Base-by-base conservation (phyloP, 2,329 filamentous ascomycete genomes). In the Verticillium nubilum region DNA sequence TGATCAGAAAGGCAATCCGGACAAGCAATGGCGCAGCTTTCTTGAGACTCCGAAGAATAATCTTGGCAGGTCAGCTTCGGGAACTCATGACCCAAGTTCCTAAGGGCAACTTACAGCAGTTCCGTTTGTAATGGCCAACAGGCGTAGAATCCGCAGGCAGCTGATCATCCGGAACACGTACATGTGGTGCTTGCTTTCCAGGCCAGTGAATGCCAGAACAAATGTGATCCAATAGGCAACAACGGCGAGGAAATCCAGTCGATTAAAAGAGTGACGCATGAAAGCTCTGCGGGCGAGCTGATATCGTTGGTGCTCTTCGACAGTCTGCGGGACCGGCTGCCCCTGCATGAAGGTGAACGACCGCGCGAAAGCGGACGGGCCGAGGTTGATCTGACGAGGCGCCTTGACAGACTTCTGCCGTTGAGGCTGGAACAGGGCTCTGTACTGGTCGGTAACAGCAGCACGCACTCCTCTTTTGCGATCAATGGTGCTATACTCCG, bases 91-190 rank as follows among this genome's bases (percentile, higher is more conserved):
- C 29, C 9, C 29, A 31, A 31, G 13, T 10, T 28, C 19, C 10
- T 50, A 25, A 37, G n/a, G n/a, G 15, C 13, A 53, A 76, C 87
- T 79, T 81, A 92, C 90, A 58, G 93, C 90, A 59, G 96, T 99
- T 66, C 95, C 95, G 66, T 92, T 93, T 1, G 95, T 99, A 57
- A 99, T 84, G 56, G 91, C 89, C 23, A 99, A 80, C n/a, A 99
- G 82, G 61, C 95, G 86, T 64, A 99, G 77, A 64, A 99, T 97
- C 52, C 96, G 90, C 64, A 99, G 81, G 74, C 92, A 97, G 69
- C 93, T 97, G 61, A 99, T 80, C 96, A 99, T 99, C 59, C 91
- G 88, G 73, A 99, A 99, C 7, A 98, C 84, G 67, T 92, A 96
- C 7, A 98, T 73, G 69, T 96, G 91, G 57, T 86, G 80, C 2